Base-by-base conservation (phyloP, 129 eudicot species). In the Solidago caesia region DNA sequence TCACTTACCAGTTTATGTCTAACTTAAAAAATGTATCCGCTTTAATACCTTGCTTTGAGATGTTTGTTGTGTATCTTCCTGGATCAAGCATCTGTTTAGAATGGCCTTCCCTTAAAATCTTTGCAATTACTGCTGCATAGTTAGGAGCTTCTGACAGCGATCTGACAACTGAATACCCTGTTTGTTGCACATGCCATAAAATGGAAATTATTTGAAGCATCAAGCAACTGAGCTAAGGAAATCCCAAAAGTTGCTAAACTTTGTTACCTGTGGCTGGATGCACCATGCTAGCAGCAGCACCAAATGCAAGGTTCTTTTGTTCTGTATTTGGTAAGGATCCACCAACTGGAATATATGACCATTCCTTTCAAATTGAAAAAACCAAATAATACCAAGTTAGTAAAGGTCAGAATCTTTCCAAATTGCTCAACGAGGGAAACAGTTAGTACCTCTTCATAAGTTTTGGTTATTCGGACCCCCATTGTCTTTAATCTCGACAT, bases 281-380 rank as follows among this genome's bases (percentile, higher is more conserved):
- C 78, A 91, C 97, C 98, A 94, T 94, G 87, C 98, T 90, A 48
- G 98, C 98, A 78, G 98, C 98, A 82, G 98, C 98, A 47, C 98
- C 98, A 81, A 94, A 94, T 72, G 98, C 98, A 73, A 94, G 97
- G 80, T 90, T 94, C 80, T 86, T 88, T 84, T 94, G 98, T 79
- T 94, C 96, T 8, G 97, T 94, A 78, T 82, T 88, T 4, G 99
- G 99, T 79, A 94, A 87, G 41, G 99, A 94, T 57, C 99, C 99
- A 45, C 99, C 99, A 41, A 94, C 97, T 4, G 99, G 99, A 70
- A 94, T 94, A 64, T 94, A 94, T 48, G 99, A 94, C 99, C 99
- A 94, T 81, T 94, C 99, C 99, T 94, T 83, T 78, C 81, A 29
- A 51, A 64, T 27, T 53, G 46, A 26, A 73, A 53, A 70, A 75